A percentile compares a stretch with the other conserved stretches of the same genome.
These are phyloP conservation scores for Russula earlei DNA, from an alignment of 768 basidiomycete genomes.

Conservation along the genomic window DNA sequence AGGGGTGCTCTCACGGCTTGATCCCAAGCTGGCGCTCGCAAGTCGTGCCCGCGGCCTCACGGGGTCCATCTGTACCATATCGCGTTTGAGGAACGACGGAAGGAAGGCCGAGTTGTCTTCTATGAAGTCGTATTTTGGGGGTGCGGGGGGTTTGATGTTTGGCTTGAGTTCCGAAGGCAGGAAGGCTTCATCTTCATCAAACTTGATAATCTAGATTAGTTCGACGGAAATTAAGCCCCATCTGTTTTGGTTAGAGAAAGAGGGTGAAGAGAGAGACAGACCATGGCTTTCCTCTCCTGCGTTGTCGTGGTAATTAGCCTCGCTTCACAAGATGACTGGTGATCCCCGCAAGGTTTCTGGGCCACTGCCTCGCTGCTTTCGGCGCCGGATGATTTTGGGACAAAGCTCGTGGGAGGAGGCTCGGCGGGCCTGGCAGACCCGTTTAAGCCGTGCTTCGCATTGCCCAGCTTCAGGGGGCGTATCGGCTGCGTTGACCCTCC, in stretches of 20 bases:
- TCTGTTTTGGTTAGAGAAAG: not conserved
- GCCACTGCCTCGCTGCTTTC: constrained; percentile 9
- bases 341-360: not conserved
- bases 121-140: constrained; percentile 14
- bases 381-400: not conserved
- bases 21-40: constrained; percentile 4
- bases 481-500: not conserved
- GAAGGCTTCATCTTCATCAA: constrained; percentile 15
- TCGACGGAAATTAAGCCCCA: constrained; percentile 16
- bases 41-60: constrained; percentile 1
- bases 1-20: constrained; percentile 17
- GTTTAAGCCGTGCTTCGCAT: not conserved
- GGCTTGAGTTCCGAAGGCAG: constrained; percentile 16
- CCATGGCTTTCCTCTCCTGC: constrained; percentile 6
- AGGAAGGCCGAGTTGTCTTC: constrained; percentile 13
- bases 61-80: constrained; percentile 8
- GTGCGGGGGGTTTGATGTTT: constrained; percentile 6
- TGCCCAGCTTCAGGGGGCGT: constrained; percentile 1
- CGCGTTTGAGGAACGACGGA: constrained; percentile 16
- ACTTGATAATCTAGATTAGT: constrained; percentile 16
- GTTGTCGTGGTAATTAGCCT: not conserved
- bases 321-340: not conserved
- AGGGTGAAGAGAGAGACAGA: constrained; percentile 7
- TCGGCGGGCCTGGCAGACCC: not conserved
- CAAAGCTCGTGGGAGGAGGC: not conserved